Conservation (phyloP, 164 flowering plant genomes). For the Chimonanthus salicifolius region DNA sequence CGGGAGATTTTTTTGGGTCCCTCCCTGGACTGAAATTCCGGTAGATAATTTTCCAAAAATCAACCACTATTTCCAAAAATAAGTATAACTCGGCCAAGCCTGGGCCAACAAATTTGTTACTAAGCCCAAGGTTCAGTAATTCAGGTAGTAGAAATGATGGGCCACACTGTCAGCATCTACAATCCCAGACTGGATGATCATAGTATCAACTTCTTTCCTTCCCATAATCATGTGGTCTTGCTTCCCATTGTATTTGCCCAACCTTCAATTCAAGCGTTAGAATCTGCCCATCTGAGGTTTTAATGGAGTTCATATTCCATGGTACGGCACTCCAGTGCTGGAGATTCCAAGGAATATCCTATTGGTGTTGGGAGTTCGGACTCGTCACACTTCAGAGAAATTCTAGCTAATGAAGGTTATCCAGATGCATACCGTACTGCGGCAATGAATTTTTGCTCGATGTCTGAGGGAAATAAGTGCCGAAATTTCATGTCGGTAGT, state of each 20-base stretch:
- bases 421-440: slow-evolving; percentile 70
- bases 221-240: too few species aligned
- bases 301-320: not conserved
- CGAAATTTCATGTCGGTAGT: slow-evolving; percentile 49
- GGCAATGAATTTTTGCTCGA: slow-evolving; percentile 65
- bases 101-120: too few species aligned
- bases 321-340: not conserved
- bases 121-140: not conserved
- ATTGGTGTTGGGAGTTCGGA: not conserved
- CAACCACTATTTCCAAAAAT: not conserved
- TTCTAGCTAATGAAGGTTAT: not conserved
- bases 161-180: not conserved
- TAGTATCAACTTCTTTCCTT: not conserved
- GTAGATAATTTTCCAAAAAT: not conserved
- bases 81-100: not conserved
- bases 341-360: not conserved
- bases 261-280: too few species aligned
- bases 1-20: too few species aligned
- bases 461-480: slow-evolving; percentile 64
- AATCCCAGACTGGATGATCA: not conserved
- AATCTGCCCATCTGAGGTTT: too few species aligned
- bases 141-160: not conserved
- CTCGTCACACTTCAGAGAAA: not conserved
- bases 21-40: too few species aligned
- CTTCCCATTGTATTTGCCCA: not conserved